phyloP scores from a whole-genome alignment of 1,139 yeast species.

The Geotrichum australiense region DNA sequence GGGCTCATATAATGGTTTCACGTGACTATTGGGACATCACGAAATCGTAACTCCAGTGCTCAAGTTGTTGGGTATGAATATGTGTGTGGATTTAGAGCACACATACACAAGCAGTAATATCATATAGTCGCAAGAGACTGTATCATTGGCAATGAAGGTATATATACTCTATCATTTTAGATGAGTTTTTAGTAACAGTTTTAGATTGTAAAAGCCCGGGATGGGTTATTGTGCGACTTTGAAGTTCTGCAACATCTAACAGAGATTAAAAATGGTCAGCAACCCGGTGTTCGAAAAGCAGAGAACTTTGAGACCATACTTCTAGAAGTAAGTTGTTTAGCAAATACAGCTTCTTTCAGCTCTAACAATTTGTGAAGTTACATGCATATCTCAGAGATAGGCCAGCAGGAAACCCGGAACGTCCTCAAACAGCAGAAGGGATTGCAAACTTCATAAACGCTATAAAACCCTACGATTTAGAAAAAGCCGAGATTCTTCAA shows the following conservation, averaged over 20 bases:
- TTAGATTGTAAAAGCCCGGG: conserved; percentile 45
- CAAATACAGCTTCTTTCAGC: no score
- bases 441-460: conserved; percentile 42
- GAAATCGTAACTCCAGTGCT: no score
- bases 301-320: conserved; percentile 56
- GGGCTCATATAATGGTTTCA: conserved; percentile 8
- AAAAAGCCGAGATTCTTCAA: conserved; percentile 80
- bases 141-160: conserved; percentile 12
- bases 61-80: no score
- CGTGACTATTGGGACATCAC: conserved; percentile 2
- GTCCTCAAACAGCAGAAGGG: conserved; percentile 40
- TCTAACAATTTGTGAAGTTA: conserved; percentile 23
- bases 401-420: conserved; percentile 37
- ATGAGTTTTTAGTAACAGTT: background rate
- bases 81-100: no score
- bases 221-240: conserved; percentile 59
- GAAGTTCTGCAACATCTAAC: conserved; percentile 62
- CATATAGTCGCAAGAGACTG: no score
- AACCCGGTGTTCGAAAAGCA: conserved; percentile 26
- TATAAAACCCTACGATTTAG: conserved; percentile 54
- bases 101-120: no score
- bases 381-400: conserved; percentile 44
- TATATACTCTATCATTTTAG: background rate
- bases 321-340: conserved; percentile 40
- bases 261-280: conserved; percentile 43